Conservation (phyloP, 768 basidiomycete genomes). For the Kwoniella dejecticola region DNA sequence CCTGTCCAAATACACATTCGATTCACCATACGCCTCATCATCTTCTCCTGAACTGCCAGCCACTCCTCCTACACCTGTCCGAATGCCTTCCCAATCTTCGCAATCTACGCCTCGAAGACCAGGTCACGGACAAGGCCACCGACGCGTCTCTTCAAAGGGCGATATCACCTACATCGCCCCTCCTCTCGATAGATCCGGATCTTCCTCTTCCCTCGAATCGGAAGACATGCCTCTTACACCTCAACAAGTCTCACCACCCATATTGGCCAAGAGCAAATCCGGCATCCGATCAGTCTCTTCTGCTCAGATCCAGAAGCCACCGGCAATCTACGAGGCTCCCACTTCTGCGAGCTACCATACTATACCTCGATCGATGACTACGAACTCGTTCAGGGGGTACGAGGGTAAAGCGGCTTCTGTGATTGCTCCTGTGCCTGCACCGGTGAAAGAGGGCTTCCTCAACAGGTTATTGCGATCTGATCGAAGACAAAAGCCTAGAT, state of each 20-base stretch:
- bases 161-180: constrained; percentile 45
- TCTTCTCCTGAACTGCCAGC: constrained; percentile 45
- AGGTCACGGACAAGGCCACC: constrained; percentile 31
- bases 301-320: constrained; percentile 35
- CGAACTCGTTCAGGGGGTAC: constrained; percentile 11
- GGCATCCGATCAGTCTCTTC: constrained; percentile 29
- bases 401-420: constrained; percentile 1
- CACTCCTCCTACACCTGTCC: constrained; percentile 38
- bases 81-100: constrained; percentile 17
- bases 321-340: constrained; percentile 41
- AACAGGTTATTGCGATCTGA: constrained; percentile 33
- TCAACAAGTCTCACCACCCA: constrained; percentile 19
- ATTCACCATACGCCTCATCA: constrained; percentile 27
- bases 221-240: constrained; percentile 47
- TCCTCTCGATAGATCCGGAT: constrained; percentile 53
- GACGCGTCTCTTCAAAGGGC: constrained; percentile 37
- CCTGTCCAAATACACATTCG: constrained; percentile 29
- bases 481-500: constrained; percentile 22
- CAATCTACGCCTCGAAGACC: constrained; percentile 7
- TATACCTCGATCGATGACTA: constrained; percentile 38
- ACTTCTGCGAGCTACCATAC: constrained; percentile 22
- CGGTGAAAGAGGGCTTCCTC: constrained; percentile 33
- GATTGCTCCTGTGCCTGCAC: constrained; percentile 9
- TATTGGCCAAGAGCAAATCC: constrained; percentile 6
- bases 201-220: constrained; percentile 54